Base-by-base conservation (phyloP, 495 filamentous ascomycete genomes). In the Beverwykella pulmonaria region DNA sequence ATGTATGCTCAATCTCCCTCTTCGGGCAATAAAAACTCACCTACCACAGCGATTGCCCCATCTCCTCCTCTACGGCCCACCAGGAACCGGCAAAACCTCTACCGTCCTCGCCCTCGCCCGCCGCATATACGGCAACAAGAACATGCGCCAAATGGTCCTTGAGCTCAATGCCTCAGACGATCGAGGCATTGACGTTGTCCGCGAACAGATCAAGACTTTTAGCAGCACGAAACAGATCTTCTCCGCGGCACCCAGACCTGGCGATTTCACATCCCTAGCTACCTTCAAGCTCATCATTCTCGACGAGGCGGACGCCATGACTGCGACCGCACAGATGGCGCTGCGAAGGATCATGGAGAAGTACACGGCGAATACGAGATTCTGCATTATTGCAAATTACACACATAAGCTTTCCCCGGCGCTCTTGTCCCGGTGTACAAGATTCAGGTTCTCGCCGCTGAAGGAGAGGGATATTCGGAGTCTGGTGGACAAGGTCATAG, bases 301-400 rank as follows among this genome's bases (percentile, higher is more conserved):
- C 23, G 94, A 99, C 78, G 94, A 99, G 78, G 94, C 94, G 30
- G 94, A 99, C 75, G 94, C 95, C 19, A 98, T 99, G 94, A 99
- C 94, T 6, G 85, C 90, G 22, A 91, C 92, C 0, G 94, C 94
- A 17, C 94, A 99, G 74, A 99, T 98, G 92, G 94, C 94, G 0
- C 82, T 99, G 27, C 87, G 94, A 66, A 80, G 94, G 47, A 99
- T 99, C 61, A 99, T 99, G 95, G 94, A 99, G 74, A 94, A 95
- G 77, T 99, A 98, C 79, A 99, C 94, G 0, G 91, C 92, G 63
- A 98, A 99, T 79, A 97, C 94, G 0, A 84, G 94, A 55, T 99
- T 99, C 78, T 97, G 93, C 79, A 92, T 99, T 71, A 97, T 99
- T 62, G 95, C 95, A 70, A 99, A 99, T 77, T 99, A 99, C 75